Base-by-base conservation (phyloP, 108 stramenopile species). In the Hondaea fermentalgiana region DNA sequence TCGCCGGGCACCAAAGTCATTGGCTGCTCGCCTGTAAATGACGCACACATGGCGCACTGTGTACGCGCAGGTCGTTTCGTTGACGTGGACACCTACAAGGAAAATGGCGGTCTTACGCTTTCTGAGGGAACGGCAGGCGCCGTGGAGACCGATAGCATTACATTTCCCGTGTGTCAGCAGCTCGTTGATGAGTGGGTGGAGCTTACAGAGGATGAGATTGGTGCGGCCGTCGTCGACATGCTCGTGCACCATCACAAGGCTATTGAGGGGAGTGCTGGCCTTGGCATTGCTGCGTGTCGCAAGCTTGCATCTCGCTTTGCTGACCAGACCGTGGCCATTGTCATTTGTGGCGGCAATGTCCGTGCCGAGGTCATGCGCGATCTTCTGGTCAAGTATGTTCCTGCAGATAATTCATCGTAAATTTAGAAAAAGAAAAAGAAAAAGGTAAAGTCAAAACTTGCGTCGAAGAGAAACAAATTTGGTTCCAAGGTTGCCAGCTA, bases 161-260 rank as follows among this genome's bases (percentile, higher is more conserved):
- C 88, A 16, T 44, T 87, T 44, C 72, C 29, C 23, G 17, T 76
- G 19, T 90, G 90, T 57, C 25, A 87, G 35, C 19, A 25, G 3
- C 71, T 88, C 10, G 88, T 89, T 17, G 90, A 90, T 5, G 88
- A 90, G n/a, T 89, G 88, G 88, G 47, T 87, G 5, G 60, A 60
- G n/a, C 44, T 90, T 29, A 3, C 88, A 5, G 90, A 90, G 43
- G 88, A 90, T 19, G 90, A 90, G 71, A 90, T 90, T 29, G 55
- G 72, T 19, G 47, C 16, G 14, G 90, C 88, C 44, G 60, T 90
- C 6, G n/a, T 72, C 14, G 60, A 87, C 28, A 57, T 90, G 64
- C 76, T 88, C 10, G 88, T 10, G 29, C 21, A 88, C 43, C 53
- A 76, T 19, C 87, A 90, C 57, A 57, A 72, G 47, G 90, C 87